Base-by-base conservation (phyloP, 2,329 filamentous ascomycete genomes). In the Scedosporium apiospermum region DNA sequence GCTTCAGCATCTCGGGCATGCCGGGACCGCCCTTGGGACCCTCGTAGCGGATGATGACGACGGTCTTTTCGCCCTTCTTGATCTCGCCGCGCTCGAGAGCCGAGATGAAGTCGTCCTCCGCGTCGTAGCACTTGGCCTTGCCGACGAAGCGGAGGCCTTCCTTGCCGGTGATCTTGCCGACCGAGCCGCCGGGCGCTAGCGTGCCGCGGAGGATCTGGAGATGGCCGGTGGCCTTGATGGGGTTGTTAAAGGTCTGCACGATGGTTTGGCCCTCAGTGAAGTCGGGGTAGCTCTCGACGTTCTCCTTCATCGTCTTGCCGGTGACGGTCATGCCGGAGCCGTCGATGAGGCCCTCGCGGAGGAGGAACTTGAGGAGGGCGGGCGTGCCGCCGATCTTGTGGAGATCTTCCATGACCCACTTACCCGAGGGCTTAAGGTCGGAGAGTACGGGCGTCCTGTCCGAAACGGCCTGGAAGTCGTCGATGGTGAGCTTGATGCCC, bases 1-100 rank as follows among this genome's bases (percentile, higher is more conserved):
- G 91, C 80, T 96, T 96, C 65, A 97, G 80, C 81, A 96, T 93
- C 78, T 97, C 93, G 38, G 92, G 93, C 88, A 97, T 97, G 63
- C 93, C 93, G 1, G 93, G 93, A 0, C 93, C 93, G 67, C 93
- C 93, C 78, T 93, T 96, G 65, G 93, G 93, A 0, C 93, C 93
- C 73, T 96, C 93, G 73, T 96, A 96, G 60, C 93, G 89, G 69
- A 97, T 93, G 63, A 96, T 87, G 61, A 96, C 84, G 34, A 96
- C 93, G 1, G 93, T 88, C 76, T 96, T 95, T 75, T 96, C 90
- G 66, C 88, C 88, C 72, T 89, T 88, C 67, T 91, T 91, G 69
- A 96, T 91, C 68, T 88, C 81, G 62, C 91, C 90, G 55, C 82
- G 79, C 75, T 89, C 88, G 14, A 97, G 81, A 0, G 91, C 90